Base-by-base conservation (phyloP, 345 rosid genomes). In the Orychophragmus violaceus region DNA sequence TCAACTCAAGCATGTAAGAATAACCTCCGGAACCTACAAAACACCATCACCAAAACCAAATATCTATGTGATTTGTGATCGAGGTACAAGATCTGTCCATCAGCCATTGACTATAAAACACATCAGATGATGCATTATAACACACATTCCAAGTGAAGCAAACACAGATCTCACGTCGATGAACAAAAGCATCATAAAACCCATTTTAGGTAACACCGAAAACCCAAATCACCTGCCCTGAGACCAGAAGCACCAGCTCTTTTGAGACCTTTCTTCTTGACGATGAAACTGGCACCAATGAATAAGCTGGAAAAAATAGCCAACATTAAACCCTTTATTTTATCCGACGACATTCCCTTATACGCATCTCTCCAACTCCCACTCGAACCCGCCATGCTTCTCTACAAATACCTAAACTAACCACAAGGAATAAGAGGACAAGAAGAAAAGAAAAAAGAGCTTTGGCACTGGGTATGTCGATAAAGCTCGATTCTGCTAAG, bases 201-300 rank as follows among this genome's bases (percentile, higher is more conserved):
- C 48, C 48, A 16, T 16, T 42, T 42, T 16, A 42, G 48, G 48
- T 42, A 42, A n/a, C 48, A 39, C 6, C 45, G 5, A 37, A 37
- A 37, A 13, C 17, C 16, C 42, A 37, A 5, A 37, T 13, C 1
- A 88, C 96, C 92, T 62, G 96, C 96, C 72, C 92, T 69, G 32
- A 80, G 70, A 42, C 92, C 90, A 74, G 90, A 79, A 69, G 90
- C 76, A 21, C 78, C 88, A 27, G 92, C 96, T 69, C 74, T 81
- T 73, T 86, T 86, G 72, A 89, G 76, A 4, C 96, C 96, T 69
- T 89, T 89, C 74, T 89, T 86, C 82, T 89, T 89, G 12, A 89
- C 80, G 27, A 89, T 89, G 81, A 89, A 89, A 72, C 96, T 89
- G 23, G 87, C 87, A 22, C 96, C 96, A 32, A 86, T 89, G 74